Evolutionary conservation across 2,329 filamentous ascomycete genomes (phyloP).

Genomic region (Hymenoscyphus fraxineus): DNA sequence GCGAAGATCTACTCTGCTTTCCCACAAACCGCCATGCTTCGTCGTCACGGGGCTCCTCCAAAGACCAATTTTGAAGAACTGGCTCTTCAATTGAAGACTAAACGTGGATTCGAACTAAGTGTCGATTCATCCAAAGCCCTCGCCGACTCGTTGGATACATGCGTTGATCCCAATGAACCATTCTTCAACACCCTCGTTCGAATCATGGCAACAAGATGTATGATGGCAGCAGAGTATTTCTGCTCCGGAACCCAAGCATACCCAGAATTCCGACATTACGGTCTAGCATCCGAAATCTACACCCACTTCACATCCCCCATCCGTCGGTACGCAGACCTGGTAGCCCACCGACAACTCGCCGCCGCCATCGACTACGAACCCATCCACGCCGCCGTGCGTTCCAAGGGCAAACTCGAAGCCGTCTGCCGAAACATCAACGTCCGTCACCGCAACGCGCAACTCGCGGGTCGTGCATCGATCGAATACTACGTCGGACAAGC

Average conservation of each 20-base stretch:
- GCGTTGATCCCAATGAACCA: conserved; percentile 73
- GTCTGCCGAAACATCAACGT: conserved; percentile 99
- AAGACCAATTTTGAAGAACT: conserved; percentile 97
- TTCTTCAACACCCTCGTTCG: conserved; percentile 99
- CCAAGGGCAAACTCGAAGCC: conserved; percentile 78
- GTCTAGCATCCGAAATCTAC: conserved; percentile 93
- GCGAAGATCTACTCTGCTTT: conserved; percentile 86
- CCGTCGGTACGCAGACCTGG: conserved; percentile 92
- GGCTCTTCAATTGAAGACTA: conserved; percentile 82
- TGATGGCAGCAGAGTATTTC: conserved; percentile 99
- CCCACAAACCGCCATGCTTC: conserved; percentile 90
- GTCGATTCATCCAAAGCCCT: conserved; percentile 89
- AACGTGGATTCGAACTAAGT: conserved; percentile 73
- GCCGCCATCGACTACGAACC: conserved; percentile 92
- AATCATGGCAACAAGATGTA: conserved; percentile 96
- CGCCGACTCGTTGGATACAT: conserved; percentile 84
- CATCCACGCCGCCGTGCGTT: conserved; percentile 76
- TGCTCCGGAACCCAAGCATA: conserved; percentile 89
- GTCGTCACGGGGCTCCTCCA: conserved; percentile 86
- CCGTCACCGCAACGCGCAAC: conserved; percentile 92
- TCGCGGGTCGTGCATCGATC: conserved; percentile 88
- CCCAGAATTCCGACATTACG: conserved; percentile 94
- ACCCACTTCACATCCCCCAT: conserved; percentile 98
- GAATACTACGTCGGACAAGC: conserved; percentile 98
- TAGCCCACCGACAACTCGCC: conserved; percentile 90